These are phyloP conservation scores for Nemophila menziesii DNA, from an alignment of 257 asterid genomes.

Conservation along the genomic window DNA sequence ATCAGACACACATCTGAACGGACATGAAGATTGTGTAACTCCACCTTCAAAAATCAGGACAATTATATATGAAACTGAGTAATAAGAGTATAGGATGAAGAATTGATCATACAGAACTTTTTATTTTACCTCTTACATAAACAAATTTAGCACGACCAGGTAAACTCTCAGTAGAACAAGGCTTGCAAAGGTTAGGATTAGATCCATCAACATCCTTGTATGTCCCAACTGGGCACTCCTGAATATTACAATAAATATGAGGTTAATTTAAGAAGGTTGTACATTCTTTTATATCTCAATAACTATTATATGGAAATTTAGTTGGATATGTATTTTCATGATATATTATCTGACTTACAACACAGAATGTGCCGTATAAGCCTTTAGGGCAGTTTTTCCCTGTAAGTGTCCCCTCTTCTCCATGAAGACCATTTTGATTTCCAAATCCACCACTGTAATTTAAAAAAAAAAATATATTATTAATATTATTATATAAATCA, in stretches of 20 bases:
- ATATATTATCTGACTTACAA: constrained; percentile 39
- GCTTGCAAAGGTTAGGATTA: constrained; percentile 56
- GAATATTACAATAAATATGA: no score
- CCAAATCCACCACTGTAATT: constrained; percentile 75
- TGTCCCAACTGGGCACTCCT: constrained; percentile 93
- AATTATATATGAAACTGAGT: constrained; percentile 12
- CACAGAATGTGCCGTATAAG: constrained; percentile 82
- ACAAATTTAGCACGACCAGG: constrained; percentile 79
- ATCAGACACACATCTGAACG: constrained; percentile 69
- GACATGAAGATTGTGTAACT: constrained; percentile 64
- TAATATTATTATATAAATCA: neutral
- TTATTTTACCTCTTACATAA: constrained; percentile 64
- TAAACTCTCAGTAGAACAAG: constrained; percentile 62
- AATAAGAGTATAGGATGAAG: constrained; percentile 9
- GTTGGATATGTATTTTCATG: no score
- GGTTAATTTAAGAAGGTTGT: no score
- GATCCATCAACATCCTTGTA: constrained; percentile 81
- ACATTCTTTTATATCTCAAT: neutral
- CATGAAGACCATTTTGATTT: constrained; percentile 56
- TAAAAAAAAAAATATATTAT: constrained; percentile 16
- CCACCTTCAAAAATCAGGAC: constrained; percentile 56
- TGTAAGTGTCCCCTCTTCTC: constrained; percentile 79
- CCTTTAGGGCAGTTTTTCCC: constrained; percentile 94
- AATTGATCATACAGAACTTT: constrained; percentile 2
- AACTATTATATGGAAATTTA: neutral